These are phyloP conservation scores for Leptographium radiaticola DNA, from an alignment of 2,329 filamentous ascomycete species.

Conservation along the genomic window DNA sequence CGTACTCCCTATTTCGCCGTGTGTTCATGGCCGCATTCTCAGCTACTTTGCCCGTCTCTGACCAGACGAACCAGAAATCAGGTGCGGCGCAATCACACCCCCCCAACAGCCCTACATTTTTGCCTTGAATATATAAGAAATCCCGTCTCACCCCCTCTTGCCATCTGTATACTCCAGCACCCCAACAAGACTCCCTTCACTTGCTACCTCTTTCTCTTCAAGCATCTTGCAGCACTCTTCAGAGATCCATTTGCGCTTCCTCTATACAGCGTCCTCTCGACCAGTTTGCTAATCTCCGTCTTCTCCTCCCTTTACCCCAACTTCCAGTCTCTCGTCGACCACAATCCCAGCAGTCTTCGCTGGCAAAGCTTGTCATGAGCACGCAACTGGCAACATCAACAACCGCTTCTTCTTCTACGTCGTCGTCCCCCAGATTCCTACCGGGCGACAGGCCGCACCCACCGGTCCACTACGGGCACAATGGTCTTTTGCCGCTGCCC, in stretches of 20 bases:
- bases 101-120: background rate
- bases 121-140: background rate
- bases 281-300: background rate
- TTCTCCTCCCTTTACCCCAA: background rate
- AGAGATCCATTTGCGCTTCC: background rate
- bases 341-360: constrained; percentile 15
- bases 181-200: background rate
- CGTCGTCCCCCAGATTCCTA: constrained; percentile 14
- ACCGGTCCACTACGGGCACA: constrained; percentile 15
- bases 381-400: constrained; percentile 20
- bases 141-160: background rate
- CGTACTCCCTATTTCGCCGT: background rate
- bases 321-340: constrained; percentile 7
- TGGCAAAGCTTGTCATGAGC: constrained; percentile 21
- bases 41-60: constrained; percentile 5
- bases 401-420: constrained; percentile 15
- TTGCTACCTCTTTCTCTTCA: too few relatives aligned
- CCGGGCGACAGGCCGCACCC: constrained; percentile 11
- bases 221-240: background rate
- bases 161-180: background rate
- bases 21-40: constrained; percentile 6
- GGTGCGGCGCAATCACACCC: constrained; percentile 2
- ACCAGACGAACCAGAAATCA: constrained; percentile 6
- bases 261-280: too few relatives aligned
- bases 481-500: constrained; percentile 11